Evolutionary conservation across 495 filamentous ascomycete genomes (phyloP), one percentile per base, ranked within the genome.

Genomic region (Penicillium mononematosum): DNA sequence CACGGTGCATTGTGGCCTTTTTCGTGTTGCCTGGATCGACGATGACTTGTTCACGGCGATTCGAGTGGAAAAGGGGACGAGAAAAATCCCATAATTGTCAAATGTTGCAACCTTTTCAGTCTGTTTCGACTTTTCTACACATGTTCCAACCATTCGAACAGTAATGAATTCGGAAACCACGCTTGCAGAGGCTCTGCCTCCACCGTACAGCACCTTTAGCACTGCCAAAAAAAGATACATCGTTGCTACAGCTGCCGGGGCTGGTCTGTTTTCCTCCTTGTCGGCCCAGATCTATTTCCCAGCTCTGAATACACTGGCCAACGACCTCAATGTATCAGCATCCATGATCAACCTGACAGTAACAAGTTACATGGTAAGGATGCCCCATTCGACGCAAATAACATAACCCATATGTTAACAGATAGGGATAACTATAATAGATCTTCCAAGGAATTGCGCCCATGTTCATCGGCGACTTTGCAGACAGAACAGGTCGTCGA

Each of bases 371-470:
- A 62, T 73, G 54, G 71, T 78, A 52, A 53, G 57, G 27, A 22
- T 36, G 4, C 0, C n/a, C 31, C 47, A 16, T 14, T 36, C 5
- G 14, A 36, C 4, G 34, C 12, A 36, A 14, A 16, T 36, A 14
- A 36, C 12, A 5, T 12, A 14, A 5, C 10, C 12, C 12, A 36
- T 12, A 36, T 16, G 34, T 36, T 36, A 36, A 36, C 34, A 1
- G 19, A 45, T 27, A 12, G 9, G 14, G 4, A 29, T 29, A 27
- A 27, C 25, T 36, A 14, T 11, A 17, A 9, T 14, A 77, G 75
- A 74, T 81, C 29, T 73, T 81, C 45, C 80, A 82, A 69, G 81
- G 75, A 7, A 60, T 82, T 22, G 67, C 78, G 10, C 80, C 81
- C 5, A 74, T 75, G 53, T 73, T 84, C 50, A 68, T 79, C 8